Conservation (phyloP, 345 rosid species). For the Lepidium aucheri region DNA sequence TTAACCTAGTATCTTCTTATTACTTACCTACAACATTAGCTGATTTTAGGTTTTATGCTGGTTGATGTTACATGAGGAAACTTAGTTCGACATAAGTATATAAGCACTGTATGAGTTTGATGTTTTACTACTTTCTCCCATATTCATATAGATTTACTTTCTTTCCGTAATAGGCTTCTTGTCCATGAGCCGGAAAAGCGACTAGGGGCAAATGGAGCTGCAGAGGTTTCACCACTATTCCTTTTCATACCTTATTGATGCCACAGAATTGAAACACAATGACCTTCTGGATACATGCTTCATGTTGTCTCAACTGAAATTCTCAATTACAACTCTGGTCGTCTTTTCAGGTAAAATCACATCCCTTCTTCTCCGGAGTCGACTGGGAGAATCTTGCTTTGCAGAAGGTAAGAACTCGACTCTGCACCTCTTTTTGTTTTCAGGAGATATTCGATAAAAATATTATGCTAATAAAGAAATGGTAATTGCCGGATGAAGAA, state of each 20-base stretch:
- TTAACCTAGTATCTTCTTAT: not conserved
- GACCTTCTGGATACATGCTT: not conserved
- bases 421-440: not conserved
- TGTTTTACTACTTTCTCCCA: not conserved
- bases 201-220: conserved; percentile 61
- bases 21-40: not conserved
- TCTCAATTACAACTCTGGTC: not conserved
- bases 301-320: not conserved
- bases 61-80: not conserved
- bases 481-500: not conserved
- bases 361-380: conserved; percentile 59
- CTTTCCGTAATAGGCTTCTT: conserved; percentile 45
- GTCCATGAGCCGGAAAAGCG: conserved; percentile 58
- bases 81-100: not conserved
- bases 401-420: conserved; percentile 44
- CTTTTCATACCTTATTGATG: not conserved
- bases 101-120: not conserved
- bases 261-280: not conserved
- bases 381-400: conserved; percentile 65
- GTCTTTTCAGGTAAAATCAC: conserved; percentile 54
- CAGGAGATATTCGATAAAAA: not conserved
- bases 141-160: not conserved
- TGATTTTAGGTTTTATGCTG: not conserved
- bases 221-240: conserved; percentile 41
- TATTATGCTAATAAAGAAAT: not conserved